Evolutionary conservation across 2,329 filamentous ascomycete genomes (phyloP), one percentile per base, ranked within the genome.

Genomic region (Capronia epimyces): DNA sequence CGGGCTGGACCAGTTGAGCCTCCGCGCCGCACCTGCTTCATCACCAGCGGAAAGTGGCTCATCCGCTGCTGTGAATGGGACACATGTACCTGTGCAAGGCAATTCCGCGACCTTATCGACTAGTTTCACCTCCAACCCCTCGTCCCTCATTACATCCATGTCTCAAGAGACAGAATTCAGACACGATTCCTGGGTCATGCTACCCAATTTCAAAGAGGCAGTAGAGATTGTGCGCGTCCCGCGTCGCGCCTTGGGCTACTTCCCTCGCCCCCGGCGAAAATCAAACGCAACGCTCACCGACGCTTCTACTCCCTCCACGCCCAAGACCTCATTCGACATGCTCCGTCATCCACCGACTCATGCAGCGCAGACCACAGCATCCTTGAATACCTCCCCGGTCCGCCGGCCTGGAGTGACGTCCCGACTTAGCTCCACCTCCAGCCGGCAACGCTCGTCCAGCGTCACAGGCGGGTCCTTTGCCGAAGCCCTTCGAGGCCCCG

Each of bases 191-290:
- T 96, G 89, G 89, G 87, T 95, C 1, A 75, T 85, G 24, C 77
- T 96, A 21, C 87, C 91, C 56, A 84, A 83, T 18, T 78, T 79
- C 56, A 72, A 75, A 13, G 76, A 82, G 20, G 84, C 88, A 1
- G 83, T 93, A 20, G 87, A 96, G 66, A 93, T 98, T 58, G 89
- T 83, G 13, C 83, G 93, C 24, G 81, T 97, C 51, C 82, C 89
- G 18, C 82, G 87, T 50, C 83, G 84, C 68, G 79, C 85, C 1
- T 77, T 96, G 39, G 91, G 90, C 20, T 97, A 91, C 69, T 97
- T 97, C 64, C 91, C 91, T 2, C 90, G 90, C 6, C 81, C 89
- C 16, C 78, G 89, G 65, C 88, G 90, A 81, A 93, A 93, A 83
- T 93, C 86, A 56, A 56, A 66, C 4, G 70, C 80, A 8, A 82